These are phyloP conservation scores for Silene latifolia DNA, from an alignment of 148 eudicot genomes.

Conservation along the genomic window DNA sequence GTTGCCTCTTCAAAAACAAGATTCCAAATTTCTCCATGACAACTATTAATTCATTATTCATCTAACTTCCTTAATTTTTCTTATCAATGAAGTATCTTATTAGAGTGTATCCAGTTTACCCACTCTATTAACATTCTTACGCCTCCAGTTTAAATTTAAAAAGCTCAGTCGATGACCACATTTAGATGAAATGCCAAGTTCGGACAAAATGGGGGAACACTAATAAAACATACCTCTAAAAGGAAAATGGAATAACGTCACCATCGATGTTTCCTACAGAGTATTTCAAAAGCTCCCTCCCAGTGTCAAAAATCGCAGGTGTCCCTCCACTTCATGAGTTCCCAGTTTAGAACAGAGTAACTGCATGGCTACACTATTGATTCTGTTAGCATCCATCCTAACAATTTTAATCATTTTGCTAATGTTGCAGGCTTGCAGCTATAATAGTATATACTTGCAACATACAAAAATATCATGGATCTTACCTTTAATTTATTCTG, in stretches of 20 bases:
- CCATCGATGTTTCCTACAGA: not conserved
- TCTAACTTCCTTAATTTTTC: not conserved
- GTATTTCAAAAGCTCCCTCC: not conserved
- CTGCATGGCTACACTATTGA: not conserved
- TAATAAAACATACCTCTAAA: not conserved
- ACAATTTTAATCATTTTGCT: not conserved
- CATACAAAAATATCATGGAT: not conserved
- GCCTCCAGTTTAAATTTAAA: not conserved
- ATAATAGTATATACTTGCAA: not conserved
- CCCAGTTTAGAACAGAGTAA: not conserved
- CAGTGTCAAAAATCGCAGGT: not conserved
- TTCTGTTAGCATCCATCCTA: constrained; percentile 4
- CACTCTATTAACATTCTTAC: not conserved
- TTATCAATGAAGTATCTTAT: not conserved
- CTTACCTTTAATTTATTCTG: not conserved
- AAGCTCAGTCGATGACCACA: not conserved
- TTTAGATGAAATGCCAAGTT: not conserved
- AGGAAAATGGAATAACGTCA: not conserved
- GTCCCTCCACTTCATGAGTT: not conserved
- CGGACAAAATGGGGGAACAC: not conserved
- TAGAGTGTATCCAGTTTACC: not conserved
- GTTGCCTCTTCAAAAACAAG: constrained; percentile 23
- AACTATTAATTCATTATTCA: not conserved
- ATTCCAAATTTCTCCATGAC: constrained; percentile 23
- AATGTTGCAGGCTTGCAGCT: not conserved